Evolutionary conservation across 768 basidiomycete species (phyloP).

Genomic region (Nidula microcarpa): DNA sequence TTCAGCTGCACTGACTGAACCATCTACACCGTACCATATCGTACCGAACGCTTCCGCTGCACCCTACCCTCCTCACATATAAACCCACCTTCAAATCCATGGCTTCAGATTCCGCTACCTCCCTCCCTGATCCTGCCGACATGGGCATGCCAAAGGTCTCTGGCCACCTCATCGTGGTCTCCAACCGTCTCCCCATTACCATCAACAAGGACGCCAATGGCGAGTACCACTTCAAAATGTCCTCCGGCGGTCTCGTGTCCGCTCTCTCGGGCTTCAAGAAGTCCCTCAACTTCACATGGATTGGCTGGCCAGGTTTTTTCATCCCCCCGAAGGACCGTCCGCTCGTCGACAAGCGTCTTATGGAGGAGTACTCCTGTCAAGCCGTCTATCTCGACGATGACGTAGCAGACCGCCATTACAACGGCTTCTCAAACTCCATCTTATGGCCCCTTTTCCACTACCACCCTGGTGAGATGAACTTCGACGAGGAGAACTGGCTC

Average conservation of each 20-base stretch:
- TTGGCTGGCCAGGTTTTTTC: constrained; percentile 92
- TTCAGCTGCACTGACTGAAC: constrained; percentile 16
- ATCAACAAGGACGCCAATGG: constrained; percentile 91
- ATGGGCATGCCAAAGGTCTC: constrained; percentile 44
- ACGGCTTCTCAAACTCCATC: constrained; percentile 99
- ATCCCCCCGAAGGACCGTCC: constrained; percentile 93
- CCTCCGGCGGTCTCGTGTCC: constrained; percentile 95
- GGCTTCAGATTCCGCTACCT: constrained; percentile 20
- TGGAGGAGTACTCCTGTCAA: constrained; percentile 95
- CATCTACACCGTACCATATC: not conserved
- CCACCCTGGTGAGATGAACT: constrained; percentile 99
- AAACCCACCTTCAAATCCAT: constrained; percentile 16
- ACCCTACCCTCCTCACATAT: constrained; percentile 12
- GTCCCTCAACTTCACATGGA: constrained; percentile 97
- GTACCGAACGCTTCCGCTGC: not conserved
- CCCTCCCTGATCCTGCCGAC: constrained; percentile 22
- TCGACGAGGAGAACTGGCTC: constrained; percentile 97
- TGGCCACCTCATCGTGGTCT: constrained; percentile 91
- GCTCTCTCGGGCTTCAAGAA: constrained; percentile 98
- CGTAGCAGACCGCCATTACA: constrained; percentile 97
- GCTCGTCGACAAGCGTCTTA: constrained; percentile 85
- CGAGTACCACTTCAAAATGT: constrained; percentile 99
- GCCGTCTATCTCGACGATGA: constrained; percentile 98
- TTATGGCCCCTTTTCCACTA: constrained; percentile 99
- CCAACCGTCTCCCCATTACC: constrained; percentile 93